A percentile compares a stretch with the other conserved stretches of the same genome.
phyloP scores from a whole-genome alignment of 2,329 filamentous ascomycete species.

The Phyllosticta citribraziliensis region DNA sequence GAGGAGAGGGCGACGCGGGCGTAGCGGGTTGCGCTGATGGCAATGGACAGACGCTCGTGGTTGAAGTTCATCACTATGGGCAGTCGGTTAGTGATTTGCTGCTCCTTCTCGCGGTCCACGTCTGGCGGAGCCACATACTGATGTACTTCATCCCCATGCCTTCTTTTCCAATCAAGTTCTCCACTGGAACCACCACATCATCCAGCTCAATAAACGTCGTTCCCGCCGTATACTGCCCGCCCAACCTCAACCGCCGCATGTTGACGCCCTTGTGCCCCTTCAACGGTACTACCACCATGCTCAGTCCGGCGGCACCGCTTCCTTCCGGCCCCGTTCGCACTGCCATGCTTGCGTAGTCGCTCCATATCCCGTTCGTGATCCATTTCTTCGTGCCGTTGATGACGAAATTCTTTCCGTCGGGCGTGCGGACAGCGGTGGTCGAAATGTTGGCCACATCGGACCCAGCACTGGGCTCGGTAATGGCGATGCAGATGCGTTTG shows the following conservation, averaged over 20 bases:
- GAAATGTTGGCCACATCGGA: conserved; percentile 64
- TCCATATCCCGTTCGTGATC: conserved; percentile 67
- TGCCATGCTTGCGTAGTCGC: conserved; percentile 59
- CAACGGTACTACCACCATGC: conserved; percentile 60
- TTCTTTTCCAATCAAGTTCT: conserved; percentile 60
- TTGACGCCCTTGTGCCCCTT: conserved; percentile 55
- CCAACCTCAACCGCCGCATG: conserved; percentile 58
- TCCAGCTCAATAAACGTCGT: conserved; percentile 70
- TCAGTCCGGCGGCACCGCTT: conserved; percentile 52
- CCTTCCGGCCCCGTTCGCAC: conserved; percentile 55
- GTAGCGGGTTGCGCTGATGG: conserved; percentile 53
- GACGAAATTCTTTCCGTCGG: conserved; percentile 58
- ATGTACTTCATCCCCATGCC: conserved; percentile 64
- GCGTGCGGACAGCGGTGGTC: conserved; percentile 53
- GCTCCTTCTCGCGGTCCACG: neutral
- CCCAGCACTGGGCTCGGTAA: conserved; percentile 67
- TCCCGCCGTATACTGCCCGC: conserved; percentile 54
- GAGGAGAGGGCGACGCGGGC: conserved; percentile 50
- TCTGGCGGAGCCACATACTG: conserved; percentile 23
- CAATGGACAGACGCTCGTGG: conserved; percentile 61
- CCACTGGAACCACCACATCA: conserved; percentile 60
- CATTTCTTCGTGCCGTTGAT: conserved; percentile 73
- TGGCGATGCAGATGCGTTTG: conserved; percentile 64
- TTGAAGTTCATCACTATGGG: conserved; percentile 61
- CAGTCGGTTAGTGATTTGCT: neutral